A percentile compares a stretch with the other conserved stretches of the same genome.
Conservation (phyloP, 495 filamentous ascomycete genomes). For the Annulohypoxylon maeteangense region DNA sequence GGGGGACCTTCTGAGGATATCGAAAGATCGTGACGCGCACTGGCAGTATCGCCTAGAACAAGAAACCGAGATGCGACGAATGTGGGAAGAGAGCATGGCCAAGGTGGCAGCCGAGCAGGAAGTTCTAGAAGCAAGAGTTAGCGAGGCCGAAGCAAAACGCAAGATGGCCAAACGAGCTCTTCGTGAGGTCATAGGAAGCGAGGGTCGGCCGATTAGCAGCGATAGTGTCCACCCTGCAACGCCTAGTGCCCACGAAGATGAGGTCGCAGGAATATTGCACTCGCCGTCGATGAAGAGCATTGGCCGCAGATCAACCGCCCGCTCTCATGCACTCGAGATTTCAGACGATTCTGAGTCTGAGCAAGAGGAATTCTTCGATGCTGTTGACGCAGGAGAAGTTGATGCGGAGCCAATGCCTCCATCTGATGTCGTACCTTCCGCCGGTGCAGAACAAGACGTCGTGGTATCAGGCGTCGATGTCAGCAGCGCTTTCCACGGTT, state of each 20-base stretch:
- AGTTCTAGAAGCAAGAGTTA: constrained; percentile 83
- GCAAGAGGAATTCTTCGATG: constrained; percentile 97
- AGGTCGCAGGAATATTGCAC: constrained; percentile 47
- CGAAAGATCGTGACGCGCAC: constrained; percentile 90
- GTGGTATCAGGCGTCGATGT: constrained; percentile 68
- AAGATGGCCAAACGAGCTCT: constrained; percentile 90
- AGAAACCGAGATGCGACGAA: constrained; percentile 84
- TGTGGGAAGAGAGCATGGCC: constrained; percentile 99
- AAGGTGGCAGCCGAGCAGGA: constrained; percentile 93
- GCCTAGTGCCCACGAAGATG: constrained; percentile 44
- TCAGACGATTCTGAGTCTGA: constrained; percentile 81
- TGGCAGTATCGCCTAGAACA: constrained; percentile 95
- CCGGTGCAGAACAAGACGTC: constrained; percentile 53
- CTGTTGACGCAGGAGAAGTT: constrained; percentile 91
- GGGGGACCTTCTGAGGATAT: constrained; percentile 89
- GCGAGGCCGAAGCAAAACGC: constrained; percentile 89
- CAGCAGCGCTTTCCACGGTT: constrained; percentile 81
- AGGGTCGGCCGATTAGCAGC: constrained; percentile 56
- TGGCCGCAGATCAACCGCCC: constrained; percentile 65
- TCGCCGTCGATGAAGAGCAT: constrained; percentile 57
- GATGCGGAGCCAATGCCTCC: constrained; percentile 71
- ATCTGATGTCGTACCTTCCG: constrained; percentile 54
- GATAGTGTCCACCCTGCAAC: constrained; percentile 48
- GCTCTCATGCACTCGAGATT: constrained; percentile 70
- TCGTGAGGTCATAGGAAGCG: constrained; percentile 80